Evolutionary conservation across 441 rosid species (phyloP).

Genomic region (Mallotus japonicus): DNA sequence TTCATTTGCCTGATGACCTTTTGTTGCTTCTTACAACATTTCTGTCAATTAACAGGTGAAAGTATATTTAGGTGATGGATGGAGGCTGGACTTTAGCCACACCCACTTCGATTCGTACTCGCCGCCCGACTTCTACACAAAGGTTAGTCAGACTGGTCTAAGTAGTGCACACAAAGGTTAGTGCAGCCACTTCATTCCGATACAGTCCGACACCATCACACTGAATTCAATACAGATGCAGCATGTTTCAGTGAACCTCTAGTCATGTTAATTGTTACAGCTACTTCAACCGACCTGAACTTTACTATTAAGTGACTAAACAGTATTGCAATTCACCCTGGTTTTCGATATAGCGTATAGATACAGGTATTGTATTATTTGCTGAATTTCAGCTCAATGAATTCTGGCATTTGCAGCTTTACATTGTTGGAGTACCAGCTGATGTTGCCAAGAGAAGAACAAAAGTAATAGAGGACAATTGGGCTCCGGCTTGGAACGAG

Average conservation of each 20-base stretch:
- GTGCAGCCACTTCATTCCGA: no score
- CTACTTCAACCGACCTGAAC: no score
- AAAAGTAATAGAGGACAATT: constrained; percentile 55
- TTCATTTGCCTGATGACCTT: constrained; percentile 1
- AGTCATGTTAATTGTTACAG: no score
- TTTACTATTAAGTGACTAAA: no score
- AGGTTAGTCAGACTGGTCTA: constrained; percentile 38
- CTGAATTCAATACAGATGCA: no score
- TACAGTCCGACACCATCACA: no score
- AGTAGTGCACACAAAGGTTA: not conserved
- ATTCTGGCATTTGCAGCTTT: constrained; percentile 40
- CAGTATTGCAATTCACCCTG: no score
- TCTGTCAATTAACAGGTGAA: constrained; percentile 46
- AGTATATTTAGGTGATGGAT: constrained; percentile 84
- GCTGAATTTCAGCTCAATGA: no score
- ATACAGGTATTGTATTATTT: no score
- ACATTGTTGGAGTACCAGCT: constrained; percentile 69
- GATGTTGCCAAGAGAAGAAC: constrained; percentile 62
- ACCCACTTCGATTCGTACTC: constrained; percentile 82
- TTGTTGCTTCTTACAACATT: not conserved
- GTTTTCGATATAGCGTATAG: no score
- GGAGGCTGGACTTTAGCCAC: constrained; percentile 71
- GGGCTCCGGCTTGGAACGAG: constrained; percentile 72
- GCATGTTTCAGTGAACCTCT: no score
- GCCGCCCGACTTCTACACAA: constrained; percentile 80